phyloP scores from a whole-genome alignment of 371 early-diverging fungal species.

The Fennellomyces sp. region DNA sequence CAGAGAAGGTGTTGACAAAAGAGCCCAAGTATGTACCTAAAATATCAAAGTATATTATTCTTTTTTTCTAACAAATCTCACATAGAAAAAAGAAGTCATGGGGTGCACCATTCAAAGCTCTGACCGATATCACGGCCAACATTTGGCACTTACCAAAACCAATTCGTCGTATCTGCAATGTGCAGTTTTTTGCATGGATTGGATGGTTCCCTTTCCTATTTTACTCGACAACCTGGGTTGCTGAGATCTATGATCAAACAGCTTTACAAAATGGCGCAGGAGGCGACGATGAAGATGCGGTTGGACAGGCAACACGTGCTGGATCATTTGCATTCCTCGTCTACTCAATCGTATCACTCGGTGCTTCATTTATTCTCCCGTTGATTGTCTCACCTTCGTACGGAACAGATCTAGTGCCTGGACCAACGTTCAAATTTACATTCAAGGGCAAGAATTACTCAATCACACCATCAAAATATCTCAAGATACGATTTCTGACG shows the following conservation, averaged over 20 bases:
- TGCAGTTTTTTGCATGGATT: constrained; percentile 93
- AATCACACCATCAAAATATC: constrained; percentile 17
- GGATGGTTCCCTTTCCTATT: constrained; percentile 97
- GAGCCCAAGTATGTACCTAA: constrained; percentile 25
- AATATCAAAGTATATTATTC: no score
- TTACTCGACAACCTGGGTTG: constrained; percentile 84
- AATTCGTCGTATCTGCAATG: constrained; percentile 79
- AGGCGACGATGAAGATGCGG: constrained; percentile 43
- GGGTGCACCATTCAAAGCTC: constrained; percentile 29
- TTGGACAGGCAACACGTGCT: constrained; percentile 76
- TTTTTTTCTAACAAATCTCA: not conserved
- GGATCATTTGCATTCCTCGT: constrained; percentile 86
- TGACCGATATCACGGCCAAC: constrained; percentile 35
- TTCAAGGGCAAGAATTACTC: constrained; percentile 13
- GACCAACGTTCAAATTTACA: constrained; percentile 3
- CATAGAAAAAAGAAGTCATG: constrained; percentile 3
- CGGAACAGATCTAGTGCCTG: not conserved
- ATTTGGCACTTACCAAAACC: constrained; percentile 70
- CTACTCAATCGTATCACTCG: constrained; percentile 77
- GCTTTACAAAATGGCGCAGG: constrained; percentile 16
- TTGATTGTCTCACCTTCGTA: constrained; percentile 33
- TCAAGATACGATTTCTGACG: constrained; percentile 37
- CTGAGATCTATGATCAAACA: constrained; percentile 57
- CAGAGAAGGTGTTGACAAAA: constrained; percentile 49
- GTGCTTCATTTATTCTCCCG: constrained; percentile 76